These are phyloP conservation scores for Wickerhamomyces kurtzmanii DNA, from an alignment of 805 yeast species.

Conservation along the genomic window DNA sequence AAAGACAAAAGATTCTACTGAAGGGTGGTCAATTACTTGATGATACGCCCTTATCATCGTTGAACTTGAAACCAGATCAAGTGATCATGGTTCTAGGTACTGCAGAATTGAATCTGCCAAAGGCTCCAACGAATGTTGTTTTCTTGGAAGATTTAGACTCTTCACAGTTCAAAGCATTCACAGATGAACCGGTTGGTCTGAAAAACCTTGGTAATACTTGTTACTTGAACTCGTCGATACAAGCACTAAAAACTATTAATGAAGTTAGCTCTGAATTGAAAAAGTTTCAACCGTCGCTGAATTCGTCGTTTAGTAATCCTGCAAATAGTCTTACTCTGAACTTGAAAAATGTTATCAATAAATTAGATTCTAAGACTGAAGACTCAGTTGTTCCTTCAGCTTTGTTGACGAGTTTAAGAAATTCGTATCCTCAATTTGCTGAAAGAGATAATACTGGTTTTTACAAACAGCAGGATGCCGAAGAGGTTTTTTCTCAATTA, in stretches of 20 bases:
- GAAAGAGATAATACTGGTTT: slow-evolving; percentile 65
- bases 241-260: slow-evolving; percentile 72
- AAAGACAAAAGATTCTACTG: slow-evolving; percentile 81
- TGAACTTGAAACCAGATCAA: slow-evolving; percentile 55
- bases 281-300: slow-evolving; percentile 37
- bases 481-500: slow-evolving; percentile 84
- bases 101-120: slow-evolving; percentile 54
- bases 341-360: slow-evolving; percentile 32
- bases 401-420: slow-evolving; percentile 57
- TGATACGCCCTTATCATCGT: slow-evolving; percentile 33
- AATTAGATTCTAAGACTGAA: slow-evolving; percentile 26
- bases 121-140: slow-evolving; percentile 43
- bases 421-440: slow-evolving; percentile 78
- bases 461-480: slow-evolving; percentile 96
- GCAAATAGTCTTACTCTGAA: slow-evolving; percentile 48
- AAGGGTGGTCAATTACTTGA: slow-evolving; percentile 84
- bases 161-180: slow-evolving; percentile 24
- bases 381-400: slow-evolving; percentile 57
- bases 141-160: slow-evolving; percentile 63
- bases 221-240: slow-evolving; percentile 83
- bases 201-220: slow-evolving; percentile 96
- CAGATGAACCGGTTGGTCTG: slow-evolving; percentile 69
- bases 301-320: too few species aligned
- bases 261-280: slow-evolving; percentile 61
- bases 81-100: slow-evolving; percentile 87